A percentile compares a stretch with the other conserved stretches of the same genome.
phyloP scores from a whole-genome alignment of 331 rosid genomes.

The Pyrus hybrid region DNA sequence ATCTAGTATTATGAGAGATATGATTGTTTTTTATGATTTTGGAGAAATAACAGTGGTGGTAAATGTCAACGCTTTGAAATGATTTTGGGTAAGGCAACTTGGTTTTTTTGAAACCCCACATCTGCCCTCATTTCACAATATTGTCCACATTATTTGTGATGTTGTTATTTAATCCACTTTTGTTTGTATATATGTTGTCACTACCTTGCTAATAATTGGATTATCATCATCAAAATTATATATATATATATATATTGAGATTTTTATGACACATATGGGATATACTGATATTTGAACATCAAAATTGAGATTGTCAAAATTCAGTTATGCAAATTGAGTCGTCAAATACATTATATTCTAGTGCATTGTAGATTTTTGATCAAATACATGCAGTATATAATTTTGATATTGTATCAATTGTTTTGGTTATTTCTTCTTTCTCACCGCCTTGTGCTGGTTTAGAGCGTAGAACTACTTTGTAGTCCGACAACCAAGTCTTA shows the following conservation, averaged over 20 bases:
- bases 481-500: no score
- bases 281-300: neutral
- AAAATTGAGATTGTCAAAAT: neutral
- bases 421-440: neutral
- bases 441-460: no score
- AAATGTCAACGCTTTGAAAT: neutral
- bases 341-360: no score
- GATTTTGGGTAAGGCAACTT: constrained; percentile 5
- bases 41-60: neutral
- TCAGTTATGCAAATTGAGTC: neutral
- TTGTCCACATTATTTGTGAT: neutral
- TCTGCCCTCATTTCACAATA: constrained; percentile 3
- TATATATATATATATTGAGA: neutral
- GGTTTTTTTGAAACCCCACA: constrained; percentile 1
- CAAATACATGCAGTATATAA: neutral
- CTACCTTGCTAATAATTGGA: neutral
- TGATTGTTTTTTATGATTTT: neutral
- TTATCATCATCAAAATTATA: neutral
- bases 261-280: neutral
- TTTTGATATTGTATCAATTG: neutral
- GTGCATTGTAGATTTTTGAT: neutral
- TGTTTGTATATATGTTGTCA: neutral
- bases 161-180: neutral
- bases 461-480: no score
- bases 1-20: neutral